Evolutionary conservation across 2,329 filamentous ascomycete species (phyloP), one percentile per base, ranked within the genome.

Genomic region (Aureobasidium leucospermi): DNA sequence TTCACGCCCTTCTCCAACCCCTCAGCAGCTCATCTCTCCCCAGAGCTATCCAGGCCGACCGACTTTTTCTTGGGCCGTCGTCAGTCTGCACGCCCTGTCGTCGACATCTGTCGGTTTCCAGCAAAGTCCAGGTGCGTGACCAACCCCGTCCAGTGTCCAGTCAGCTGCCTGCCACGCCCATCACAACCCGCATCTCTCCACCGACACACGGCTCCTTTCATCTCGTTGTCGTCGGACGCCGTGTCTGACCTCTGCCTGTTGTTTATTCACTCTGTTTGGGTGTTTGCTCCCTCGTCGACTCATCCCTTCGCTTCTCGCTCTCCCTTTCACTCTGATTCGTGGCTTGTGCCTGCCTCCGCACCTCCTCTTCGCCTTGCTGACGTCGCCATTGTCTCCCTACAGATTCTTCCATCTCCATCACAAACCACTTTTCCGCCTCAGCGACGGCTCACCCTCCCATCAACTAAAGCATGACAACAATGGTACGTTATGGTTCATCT

Each of bases 381-480:
- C 52, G 58, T 49, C 56, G 43, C 56, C 56, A n/a, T 58, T 53
- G 49, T 34, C 38, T 47, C 31, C 36, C n/a, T 38, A 59, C 51
- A 60, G 52, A 52, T 60, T 36, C 60, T 42, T 53, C 31, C 16
- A 41, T 29, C 53, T 48, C 32, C 42, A 61, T 64, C 59, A 58
- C 61, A 60, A 63, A 63, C 64, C 63, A 63, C 59, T 59, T 58
- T 62, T 46, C 64, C 63, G 63, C 66, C 64, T 66, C 41, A 60
- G 59, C 57, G 61, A 60, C 59, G 60, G 58, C 39, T 34, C 48
- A 43, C 42, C 31, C 13, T 31, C 58, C 19, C 48, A 34, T 39
- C 57, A 38, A 48, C 29, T 13, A 29, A 65, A 79, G 71, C 70
- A 85, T 85, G 82, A 83, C 82, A 76, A 84, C 82, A 73, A 85